Evolutionary conservation across 2,329 filamentous ascomycete genomes (phyloP), one percentile per base, ranked within the genome.

Genomic region (Aspergillus sp.): DNA sequence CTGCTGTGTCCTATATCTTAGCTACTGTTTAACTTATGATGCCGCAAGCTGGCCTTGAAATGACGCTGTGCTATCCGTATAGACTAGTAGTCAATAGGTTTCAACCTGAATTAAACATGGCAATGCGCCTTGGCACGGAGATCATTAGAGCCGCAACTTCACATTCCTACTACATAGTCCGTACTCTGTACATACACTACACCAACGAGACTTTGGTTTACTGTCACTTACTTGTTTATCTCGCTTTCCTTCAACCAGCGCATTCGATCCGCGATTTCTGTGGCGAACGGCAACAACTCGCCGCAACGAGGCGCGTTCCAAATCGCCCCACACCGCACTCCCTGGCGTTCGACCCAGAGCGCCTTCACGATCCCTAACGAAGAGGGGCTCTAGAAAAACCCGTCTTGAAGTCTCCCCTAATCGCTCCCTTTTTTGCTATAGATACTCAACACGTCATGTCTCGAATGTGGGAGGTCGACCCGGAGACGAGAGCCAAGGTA

Each of bases 381-480:
- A 30, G 25, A 30, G 25, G 9, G 25, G 12, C 25, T 30, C 10
- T 30, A 30, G 25, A 30, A 30, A 30, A 30, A 30, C 25, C 12
- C 25, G 9, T 19, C 19, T 39, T 39, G 10, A 19, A 20, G 37
- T 12, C 19, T 7, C 10, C 5, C 17, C 10, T 19, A 19, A 20
- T 6, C 2, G 43, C 30, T 45, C 54, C 46, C 57, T 49, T 45
- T 33, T 32, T 30, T 41, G 15, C 30, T 17, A 38, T 42, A 9
- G 3, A 23, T 30, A 20, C n/a, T 33, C 41, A 19, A 9, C 7
- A 33, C 45, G 43, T 46, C 51, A 71, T 70, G 69, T 72, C 82
- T 64, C 91, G 90, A 73, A 91, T 95, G 86, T 98, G 93, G 93
- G 93, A 98, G 75, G 90, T 98, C 57, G 93, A 98, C 72, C 93